These are phyloP conservation scores for Globisporangium ultimum DNA, from an alignment of 352 stramenopile species.

Conservation along the genomic window DNA sequence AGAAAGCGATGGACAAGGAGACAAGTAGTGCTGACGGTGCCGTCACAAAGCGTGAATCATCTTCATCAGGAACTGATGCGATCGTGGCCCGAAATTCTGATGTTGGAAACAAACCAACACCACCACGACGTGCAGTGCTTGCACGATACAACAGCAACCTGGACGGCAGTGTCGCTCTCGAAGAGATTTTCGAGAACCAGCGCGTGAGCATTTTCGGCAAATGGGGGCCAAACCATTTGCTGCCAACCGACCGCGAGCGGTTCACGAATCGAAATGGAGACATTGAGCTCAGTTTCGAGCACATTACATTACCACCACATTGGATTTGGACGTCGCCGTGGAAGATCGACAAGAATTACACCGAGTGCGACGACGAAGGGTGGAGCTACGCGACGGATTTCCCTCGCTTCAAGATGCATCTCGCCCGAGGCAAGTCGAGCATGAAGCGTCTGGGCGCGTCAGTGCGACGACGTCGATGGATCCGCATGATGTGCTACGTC, in stretches of 20 bases:
- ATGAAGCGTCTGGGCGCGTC: conserved; percentile 70
- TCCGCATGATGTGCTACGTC: conserved; percentile 83
- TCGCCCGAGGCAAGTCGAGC: conserved; percentile 76
- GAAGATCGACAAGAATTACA: conserved; percentile 88
- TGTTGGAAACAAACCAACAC: conserved; percentile 16
- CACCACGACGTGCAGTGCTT: conserved; percentile 28
- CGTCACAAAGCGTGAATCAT: not conserved
- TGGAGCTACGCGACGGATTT: conserved; percentile 88
- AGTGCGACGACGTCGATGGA: conserved; percentile 77
- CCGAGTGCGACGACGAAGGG: conserved; percentile 83
- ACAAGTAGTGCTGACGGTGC: not conserved
- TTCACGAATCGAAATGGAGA: conserved; percentile 84
- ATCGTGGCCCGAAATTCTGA: conserved; percentile 6
- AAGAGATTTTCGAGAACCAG: conserved; percentile 89
- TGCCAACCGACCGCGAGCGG: conserved; percentile 73
- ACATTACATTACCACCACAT: conserved; percentile 61
- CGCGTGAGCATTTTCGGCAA: conserved; percentile 87
- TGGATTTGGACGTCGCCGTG: conserved; percentile 86
- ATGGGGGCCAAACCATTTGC: conserved; percentile 80
- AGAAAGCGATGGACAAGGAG: conserved; percentile 35
- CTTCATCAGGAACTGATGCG: not conserved
- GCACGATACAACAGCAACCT: conserved; percentile 64
- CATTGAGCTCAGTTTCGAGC: conserved; percentile 74
- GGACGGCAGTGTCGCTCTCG: conserved; percentile 69
- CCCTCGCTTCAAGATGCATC: conserved; percentile 78